Conservation (phyloP, 2,329 filamentous ascomycete genomes). For the Trichoderma pleuroti region DNA sequence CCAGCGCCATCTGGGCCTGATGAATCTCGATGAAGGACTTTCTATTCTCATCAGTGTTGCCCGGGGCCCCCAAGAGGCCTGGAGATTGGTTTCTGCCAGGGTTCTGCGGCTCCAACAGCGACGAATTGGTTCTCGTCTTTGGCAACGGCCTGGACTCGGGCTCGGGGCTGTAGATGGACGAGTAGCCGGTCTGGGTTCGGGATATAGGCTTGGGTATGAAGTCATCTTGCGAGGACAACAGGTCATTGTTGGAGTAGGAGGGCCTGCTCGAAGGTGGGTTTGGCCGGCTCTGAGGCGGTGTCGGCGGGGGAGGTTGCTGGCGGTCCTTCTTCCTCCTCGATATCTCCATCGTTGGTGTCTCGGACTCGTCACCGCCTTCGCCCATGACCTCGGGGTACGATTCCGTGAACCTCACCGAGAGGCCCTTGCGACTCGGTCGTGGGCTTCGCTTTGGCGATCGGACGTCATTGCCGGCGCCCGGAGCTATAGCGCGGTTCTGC, state of each 20-base stretch:
- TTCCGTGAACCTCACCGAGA: constrained; percentile 71
- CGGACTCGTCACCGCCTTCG: constrained; percentile 84
- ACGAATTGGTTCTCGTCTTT: constrained; percentile 16
- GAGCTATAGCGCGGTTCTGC: constrained; percentile 42
- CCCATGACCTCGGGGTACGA: constrained; percentile 78
- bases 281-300: constrained; percentile 25
- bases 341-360: constrained; percentile 68
- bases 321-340: constrained; percentile 51
- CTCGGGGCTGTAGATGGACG: constrained; percentile 31
- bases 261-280: constrained; percentile 15
- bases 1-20: constrained; percentile 58
- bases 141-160: constrained; percentile 14
- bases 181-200: constrained; percentile 56
- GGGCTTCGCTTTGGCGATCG: constrained; percentile 45
- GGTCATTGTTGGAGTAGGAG: constrained; percentile 2
- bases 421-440: constrained; percentile 57
- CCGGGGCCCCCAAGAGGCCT: constrained; percentile 39
- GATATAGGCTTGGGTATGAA: constrained; percentile 54
- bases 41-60: constrained; percentile 46
- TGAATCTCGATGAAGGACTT: constrained; percentile 57
- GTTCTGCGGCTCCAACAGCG: constrained; percentile 20
- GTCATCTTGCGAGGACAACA: constrained; percentile 31
- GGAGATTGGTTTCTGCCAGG: constrained; percentile 27
- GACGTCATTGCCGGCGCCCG: constrained; percentile 36
- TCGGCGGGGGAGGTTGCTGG: constrained; percentile 34